Conservation (phyloP, 345 rosid species). For the Eucalyptus polybractea region DNA sequence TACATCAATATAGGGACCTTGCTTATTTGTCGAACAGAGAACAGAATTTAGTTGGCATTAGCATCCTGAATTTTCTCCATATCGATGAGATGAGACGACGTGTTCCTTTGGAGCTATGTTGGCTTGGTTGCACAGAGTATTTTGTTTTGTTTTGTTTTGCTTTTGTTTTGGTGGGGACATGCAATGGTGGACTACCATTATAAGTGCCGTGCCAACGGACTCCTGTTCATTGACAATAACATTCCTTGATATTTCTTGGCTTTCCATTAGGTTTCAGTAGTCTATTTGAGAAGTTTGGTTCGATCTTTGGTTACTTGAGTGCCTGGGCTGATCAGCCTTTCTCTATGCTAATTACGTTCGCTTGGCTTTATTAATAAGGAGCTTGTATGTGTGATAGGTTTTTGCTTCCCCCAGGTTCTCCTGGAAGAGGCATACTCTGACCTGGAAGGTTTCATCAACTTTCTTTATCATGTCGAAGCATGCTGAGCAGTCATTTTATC, state of each 20-base stretch:
- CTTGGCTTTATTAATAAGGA: not conserved
- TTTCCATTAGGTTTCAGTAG: not conserved
- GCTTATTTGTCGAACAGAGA: not conserved
- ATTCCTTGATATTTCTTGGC: not conserved
- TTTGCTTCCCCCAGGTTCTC: not conserved
- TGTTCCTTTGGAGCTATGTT: not conserved
- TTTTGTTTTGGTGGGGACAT: not conserved
- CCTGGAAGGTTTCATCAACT: not conserved
- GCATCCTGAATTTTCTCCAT: not conserved
- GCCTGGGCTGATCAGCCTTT: not conserved
- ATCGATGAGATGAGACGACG: not conserved
- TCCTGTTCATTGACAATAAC: not conserved
- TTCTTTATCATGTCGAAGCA: conserved; percentile 26
- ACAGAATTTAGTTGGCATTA: not conserved
- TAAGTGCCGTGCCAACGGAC: not conserved
- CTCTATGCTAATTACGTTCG: not conserved
- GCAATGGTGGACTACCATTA: not conserved
- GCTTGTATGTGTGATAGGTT: not conserved
- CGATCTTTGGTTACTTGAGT: not conserved
- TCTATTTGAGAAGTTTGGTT: not conserved
- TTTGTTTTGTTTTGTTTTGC: not conserved
- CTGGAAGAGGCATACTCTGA: not conserved
- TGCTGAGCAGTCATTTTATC: conserved; percentile 1
- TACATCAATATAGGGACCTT: not conserved
- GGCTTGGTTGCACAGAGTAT: not conserved